These are phyloP conservation scores for Dictyostelium capitatum DNA, from an alignment of 78 protist genomes.

Conservation along the genomic window DNA sequence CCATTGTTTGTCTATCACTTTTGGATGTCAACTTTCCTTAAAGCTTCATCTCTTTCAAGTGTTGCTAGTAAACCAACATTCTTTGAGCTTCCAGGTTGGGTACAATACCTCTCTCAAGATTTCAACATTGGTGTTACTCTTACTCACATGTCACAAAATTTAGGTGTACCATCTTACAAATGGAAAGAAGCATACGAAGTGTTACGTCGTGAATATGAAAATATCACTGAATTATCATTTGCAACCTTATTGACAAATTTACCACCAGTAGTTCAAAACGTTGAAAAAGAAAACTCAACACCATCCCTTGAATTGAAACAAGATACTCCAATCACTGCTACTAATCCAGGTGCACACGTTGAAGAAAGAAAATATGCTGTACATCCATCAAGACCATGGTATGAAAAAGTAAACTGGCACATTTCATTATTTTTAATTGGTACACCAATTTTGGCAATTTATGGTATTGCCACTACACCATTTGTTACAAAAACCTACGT, in stretches of 20 bases:
- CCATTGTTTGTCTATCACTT: slow-evolving; percentile 81
- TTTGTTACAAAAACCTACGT: slow-evolving; percentile 43
- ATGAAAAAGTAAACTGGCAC: slow-evolving; percentile 60
- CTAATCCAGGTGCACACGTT: background rate
- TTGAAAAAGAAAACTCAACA: background rate
- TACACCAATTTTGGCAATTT: slow-evolving; percentile 75
- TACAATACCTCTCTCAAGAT: slow-evolving; percentile 46
- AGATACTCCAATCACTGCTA: background rate
- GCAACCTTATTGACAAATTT: slow-evolving; percentile 32
- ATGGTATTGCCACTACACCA: slow-evolving; percentile 59
- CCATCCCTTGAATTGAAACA: background rate
- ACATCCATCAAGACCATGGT: slow-evolving; percentile 60
- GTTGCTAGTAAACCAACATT: slow-evolving; percentile 20
- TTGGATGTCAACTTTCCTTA: slow-evolving; percentile 79
- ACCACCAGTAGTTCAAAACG: slow-evolving; percentile 12
- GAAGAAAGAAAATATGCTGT: background rate
- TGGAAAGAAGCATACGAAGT: slow-evolving; percentile 66
- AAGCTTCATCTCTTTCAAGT: slow-evolving; percentile 18
- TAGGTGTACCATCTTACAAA: slow-evolving; percentile 65
- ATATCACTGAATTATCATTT: slow-evolving; percentile 50
- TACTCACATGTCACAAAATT: background rate
- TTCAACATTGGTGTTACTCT: slow-evolving; percentile 70
- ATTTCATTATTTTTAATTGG: slow-evolving; percentile 17
- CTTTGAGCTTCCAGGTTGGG: slow-evolving; percentile 36
- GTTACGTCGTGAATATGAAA: slow-evolving; percentile 38